A percentile compares a stretch with the other conserved stretches of the same genome.
These are phyloP conservation scores for Tolypocladium cylindrosporum DNA, from an alignment of 2,329 filamentous ascomycete genomes.

Conservation along the genomic window DNA sequence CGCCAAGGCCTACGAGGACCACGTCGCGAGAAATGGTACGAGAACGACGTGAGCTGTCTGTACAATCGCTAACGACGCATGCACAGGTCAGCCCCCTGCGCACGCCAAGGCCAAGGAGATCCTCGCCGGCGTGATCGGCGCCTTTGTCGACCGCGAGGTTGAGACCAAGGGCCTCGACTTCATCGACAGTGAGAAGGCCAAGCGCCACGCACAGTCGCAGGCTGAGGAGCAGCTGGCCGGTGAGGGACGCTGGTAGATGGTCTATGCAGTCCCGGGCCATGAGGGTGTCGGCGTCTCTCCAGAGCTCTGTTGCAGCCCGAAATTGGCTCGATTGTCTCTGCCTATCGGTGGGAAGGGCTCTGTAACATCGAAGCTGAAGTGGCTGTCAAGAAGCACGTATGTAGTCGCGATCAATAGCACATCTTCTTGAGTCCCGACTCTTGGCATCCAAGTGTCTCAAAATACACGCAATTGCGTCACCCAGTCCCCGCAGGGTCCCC, in stretches of 20 bases:
- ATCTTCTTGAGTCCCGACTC: too few species aligned
- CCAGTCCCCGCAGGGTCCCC: neutral
- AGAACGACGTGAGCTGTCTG: neutral
- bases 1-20: constrained; percentile 20
- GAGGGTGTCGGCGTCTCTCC: neutral
- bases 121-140: constrained; percentile 15
- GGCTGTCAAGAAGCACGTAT: neutral
- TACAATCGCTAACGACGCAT: neutral
- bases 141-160: constrained; percentile 20
- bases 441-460: neutral
- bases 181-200: constrained; percentile 16
- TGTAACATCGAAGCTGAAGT: neutral
- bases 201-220: constrained; percentile 15
- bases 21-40: constrained; percentile 14
- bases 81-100: constrained; percentile 13
- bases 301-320: neutral
- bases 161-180: constrained; percentile 19
- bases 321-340: neutral
- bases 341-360: too few species aligned
- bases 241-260: constrained; percentile 5
- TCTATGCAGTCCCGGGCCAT: neutral
- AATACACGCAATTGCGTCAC: neutral
- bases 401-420: neutral
- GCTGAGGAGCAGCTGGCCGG: constrained; percentile 12
- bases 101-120: constrained; percentile 21